Evolutionary conservation across 768 basidiomycete species (phyloP).

Genomic region (Cyclocybe aegerita): DNA sequence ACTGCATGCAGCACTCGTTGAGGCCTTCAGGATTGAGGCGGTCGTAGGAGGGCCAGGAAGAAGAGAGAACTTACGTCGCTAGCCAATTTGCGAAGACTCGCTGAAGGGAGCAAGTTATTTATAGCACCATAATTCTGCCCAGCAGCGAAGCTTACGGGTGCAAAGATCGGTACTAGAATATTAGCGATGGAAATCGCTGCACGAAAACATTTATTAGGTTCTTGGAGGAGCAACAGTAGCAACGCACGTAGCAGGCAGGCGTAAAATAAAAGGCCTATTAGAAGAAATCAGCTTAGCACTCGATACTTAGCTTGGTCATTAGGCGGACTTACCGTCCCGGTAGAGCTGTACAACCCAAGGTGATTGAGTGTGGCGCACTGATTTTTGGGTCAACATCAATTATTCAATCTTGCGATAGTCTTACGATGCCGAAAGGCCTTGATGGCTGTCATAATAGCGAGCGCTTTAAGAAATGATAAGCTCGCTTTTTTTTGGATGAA

Average conservation of each 20-base stretch:
- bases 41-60: neutral
- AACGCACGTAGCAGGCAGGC: slow-evolving; percentile 32
- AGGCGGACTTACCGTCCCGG: slow-evolving; percentile 30
- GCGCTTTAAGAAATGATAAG: slow-evolving; percentile 21
- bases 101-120: slow-evolving; percentile 12
- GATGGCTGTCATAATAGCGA: slow-evolving; percentile 35
- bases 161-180: slow-evolving; percentile 35
- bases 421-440: slow-evolving; percentile 37
- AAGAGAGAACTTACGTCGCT: slow-evolving; percentile 29
- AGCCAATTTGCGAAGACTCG: slow-evolving; percentile 40
- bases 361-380: slow-evolving; percentile 34
- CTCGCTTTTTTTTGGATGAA: no score
- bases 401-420: slow-evolving; percentile 10
- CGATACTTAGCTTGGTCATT: neutral
- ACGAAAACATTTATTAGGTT: neutral
- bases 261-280: slow-evolving; percentile 40
- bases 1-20: slow-evolving; percentile 45
- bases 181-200: slow-evolving; percentile 40
- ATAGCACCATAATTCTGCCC: neutral
- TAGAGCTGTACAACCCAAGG: slow-evolving; percentile 38
- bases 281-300: neutral
- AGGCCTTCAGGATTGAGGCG: slow-evolving; percentile 21
- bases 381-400: neutral
- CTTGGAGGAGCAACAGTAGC: slow-evolving; percentile 1
- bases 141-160: slow-evolving; percentile 26